Conservation (phyloP, 2,329 filamentous ascomycete species). For the Fusarium sp. region DNA sequence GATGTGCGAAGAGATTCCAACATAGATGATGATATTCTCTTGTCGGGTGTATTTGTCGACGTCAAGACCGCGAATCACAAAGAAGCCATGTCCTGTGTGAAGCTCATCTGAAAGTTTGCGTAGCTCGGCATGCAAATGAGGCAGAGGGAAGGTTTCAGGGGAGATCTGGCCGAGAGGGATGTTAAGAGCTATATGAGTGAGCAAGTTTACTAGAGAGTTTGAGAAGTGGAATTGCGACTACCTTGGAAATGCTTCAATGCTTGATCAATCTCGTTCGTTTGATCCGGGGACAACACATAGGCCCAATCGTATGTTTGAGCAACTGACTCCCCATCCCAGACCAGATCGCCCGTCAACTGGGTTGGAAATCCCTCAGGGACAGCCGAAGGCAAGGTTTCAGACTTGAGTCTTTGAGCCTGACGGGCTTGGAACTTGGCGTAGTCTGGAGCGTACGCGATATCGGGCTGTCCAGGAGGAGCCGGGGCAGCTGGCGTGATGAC, state of each 20-base stretch:
- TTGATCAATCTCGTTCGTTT: constrained; percentile 14
- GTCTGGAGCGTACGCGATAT: constrained; percentile 28
- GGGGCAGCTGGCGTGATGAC: constrained; percentile 6
- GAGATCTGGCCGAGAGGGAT: constrained; percentile 48
- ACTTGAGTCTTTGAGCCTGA: not conserved
- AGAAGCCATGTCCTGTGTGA: constrained; percentile 70
- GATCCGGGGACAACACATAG: constrained; percentile 1
- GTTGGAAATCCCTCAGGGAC: constrained; percentile 20
- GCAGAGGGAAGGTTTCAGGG: constrained; percentile 67
- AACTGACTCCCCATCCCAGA: constrained; percentile 28
- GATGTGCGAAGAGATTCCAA: constrained; percentile 70
- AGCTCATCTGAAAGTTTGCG: constrained; percentile 65
- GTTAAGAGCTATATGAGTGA: constrained; percentile 4
- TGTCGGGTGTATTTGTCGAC: constrained; percentile 64
- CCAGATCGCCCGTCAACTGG: constrained; percentile 15
- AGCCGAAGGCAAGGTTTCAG: not conserved
- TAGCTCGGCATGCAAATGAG: constrained; percentile 61
- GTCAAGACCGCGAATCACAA: constrained; percentile 68
- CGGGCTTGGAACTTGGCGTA: constrained; percentile 18
- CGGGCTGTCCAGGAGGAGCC: constrained; percentile 25
- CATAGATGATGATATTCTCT: constrained; percentile 70
- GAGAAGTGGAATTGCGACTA: accelerated
- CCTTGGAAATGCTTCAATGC: constrained; percentile 27
- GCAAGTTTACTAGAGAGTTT: not conserved
- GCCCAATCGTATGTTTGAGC: constrained; percentile 24